Conservation (phyloP, 768 basidiomycete species). For the Lentinula raphanica region DNA sequence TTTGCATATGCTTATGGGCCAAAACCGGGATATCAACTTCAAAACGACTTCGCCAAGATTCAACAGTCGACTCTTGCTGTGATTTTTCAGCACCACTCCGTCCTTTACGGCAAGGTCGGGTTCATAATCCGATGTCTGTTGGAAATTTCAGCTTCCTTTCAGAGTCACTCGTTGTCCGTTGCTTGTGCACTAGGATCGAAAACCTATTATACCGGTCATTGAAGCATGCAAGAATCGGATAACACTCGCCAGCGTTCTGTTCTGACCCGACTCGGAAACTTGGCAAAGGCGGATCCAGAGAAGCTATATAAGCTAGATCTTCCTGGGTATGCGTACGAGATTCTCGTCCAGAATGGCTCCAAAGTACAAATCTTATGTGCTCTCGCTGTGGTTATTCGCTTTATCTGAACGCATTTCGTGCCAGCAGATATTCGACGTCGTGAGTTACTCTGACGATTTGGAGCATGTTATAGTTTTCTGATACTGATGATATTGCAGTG, state of each 20-base stretch:
- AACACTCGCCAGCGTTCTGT: neutral
- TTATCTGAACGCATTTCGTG: too few relatives aligned
- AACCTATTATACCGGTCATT: neutral
- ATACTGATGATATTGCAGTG: constrained; percentile 17
- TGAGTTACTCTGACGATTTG: constrained; percentile 16
- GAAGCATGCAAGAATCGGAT: neutral
- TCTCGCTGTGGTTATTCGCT: too few relatives aligned
- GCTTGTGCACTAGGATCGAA: neutral
- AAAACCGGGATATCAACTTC: too few relatives aligned
- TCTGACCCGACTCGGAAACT: neutral
- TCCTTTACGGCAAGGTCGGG: neutral
- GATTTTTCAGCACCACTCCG: neutral
- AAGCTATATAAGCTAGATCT: too few relatives aligned
- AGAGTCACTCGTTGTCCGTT: constrained; percentile 13
- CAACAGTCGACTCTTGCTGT: neutral
- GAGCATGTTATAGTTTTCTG: neutral
- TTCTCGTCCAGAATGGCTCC: too few relatives aligned
- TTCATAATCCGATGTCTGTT: neutral
- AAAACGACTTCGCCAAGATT: neutral
- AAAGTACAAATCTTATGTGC: too few relatives aligned
- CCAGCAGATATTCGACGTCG: constrained; percentile 32
- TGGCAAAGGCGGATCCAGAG: too few relatives aligned
- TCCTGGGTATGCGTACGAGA: too few relatives aligned
- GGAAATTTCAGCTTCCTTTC: constrained; percentile 4
- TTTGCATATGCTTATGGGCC: too few relatives aligned